Evolutionary conservation across 306 rosid species (phyloP), one percentile per base, ranked within the genome.

Genomic region (Erythrophleum fordii): DNA sequence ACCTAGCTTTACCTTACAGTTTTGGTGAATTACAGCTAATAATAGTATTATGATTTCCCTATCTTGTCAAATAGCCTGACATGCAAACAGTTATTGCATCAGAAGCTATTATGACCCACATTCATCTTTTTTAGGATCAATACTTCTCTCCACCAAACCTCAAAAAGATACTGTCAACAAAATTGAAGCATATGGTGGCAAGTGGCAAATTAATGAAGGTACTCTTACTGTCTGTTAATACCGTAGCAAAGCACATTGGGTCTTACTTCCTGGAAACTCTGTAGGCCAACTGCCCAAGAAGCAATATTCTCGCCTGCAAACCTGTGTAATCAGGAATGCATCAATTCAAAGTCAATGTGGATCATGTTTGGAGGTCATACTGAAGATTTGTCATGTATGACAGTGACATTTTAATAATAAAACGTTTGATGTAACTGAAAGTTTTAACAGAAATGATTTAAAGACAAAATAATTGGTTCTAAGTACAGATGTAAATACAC

Each of bases 181-280:
- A 91, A 85, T 71, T 95, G 87, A 93, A 92, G 94, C 91, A 95
- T 79, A 85, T 95, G 98, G 71, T 84, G 44, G 82, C 83, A 79
- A 90, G 73, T 60, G 97, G 98, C 82, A 95, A 89, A 85, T 76
- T 95, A 86, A 82, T 90, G 75, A 91, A 95, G 98, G 98, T 95
- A 92, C 72, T 53, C 69, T 68, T 39, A 35, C 73, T 42, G 66
- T 58, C 42, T 46, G 66, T 69, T 52, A 55, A 72, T 72, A 77
- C n/a, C 58, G 66, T 69, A 20, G 79, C 52, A 31, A 28, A 29
- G 66, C 22, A 48, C 46, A 20, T 69, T 22, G 45, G 25, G 56
- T 69, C 31, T 67, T 31, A 35, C 53, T n/a, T 55, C 65, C 68
- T 48, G 65, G 79, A 74, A 56, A 26, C 22, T 34, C 6, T 44